Base-by-base conservation (phyloP, 1,284 basidiomycete species). In the Fomitopsis betulina region DNA sequence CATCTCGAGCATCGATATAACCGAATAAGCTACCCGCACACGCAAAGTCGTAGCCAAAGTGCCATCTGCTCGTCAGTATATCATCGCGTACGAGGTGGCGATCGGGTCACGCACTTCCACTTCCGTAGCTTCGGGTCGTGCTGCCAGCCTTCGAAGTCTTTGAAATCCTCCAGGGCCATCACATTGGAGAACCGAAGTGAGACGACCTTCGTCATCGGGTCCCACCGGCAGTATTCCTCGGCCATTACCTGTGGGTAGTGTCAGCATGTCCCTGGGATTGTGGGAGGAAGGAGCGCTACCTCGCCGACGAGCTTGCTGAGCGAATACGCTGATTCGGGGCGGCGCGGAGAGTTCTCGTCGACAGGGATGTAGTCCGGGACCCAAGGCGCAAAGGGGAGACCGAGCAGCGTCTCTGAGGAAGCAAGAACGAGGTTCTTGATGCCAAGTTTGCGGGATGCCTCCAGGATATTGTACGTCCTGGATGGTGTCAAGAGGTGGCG, bases 361-460 rank as follows among this genome's bases (percentile, higher is more conserved):
- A 58, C 50, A 12, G 58, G 58, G 37, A 58, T 58, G 37, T 53
- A 52, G 19, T 58, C 54, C 8, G 58, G 58, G 17, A 58, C 23
- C 58, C 58, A 58, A 9, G 58, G 58, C 12, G 50, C 43, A 32
- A 58, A 47, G 12, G 58, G 58, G 15, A 58, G 54, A 13, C 58
- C 58, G 47, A 58, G 53, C 19, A 58, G 49, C 10, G 58, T 58
- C 58, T 58, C 58, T n/a, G 58, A 58, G 25, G 58, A 58, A 15
- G 58, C 58, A 17, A 58, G 54, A 12, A 58, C 58, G 27, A 58
- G 58, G 40, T 58, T 58, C 45, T 58, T 58, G 54, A 58, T 58
- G 17, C 58, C 58, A 27, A 58, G 53, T 45, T 58, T 58, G 13
- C 58, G 58, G 5, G 58, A 55, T 13, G 58, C 58, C 58, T 58